Percentiles rank a stretch among this genome's conserved stretches.
phyloP scores from a whole-genome alignment of 306 rosid genomes.

The Potentilla sterilis region DNA sequence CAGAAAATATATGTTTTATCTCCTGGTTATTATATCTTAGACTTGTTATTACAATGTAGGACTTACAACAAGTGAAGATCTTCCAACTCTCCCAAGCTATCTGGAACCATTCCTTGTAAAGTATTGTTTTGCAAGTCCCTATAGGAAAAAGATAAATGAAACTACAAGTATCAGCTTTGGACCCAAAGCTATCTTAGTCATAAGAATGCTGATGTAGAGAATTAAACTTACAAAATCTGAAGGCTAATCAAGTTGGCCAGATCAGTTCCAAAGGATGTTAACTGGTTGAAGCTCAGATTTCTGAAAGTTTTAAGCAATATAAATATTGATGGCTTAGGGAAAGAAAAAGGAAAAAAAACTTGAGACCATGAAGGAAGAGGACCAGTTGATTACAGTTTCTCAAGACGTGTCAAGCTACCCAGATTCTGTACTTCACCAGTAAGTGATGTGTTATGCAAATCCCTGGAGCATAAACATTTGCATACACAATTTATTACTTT shows the following conservation, averaged over 20 bases:
- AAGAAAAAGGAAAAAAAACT: neutral
- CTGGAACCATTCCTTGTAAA: constrained; percentile 72
- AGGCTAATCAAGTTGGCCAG: constrained; percentile 68
- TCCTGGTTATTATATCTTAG: neutral
- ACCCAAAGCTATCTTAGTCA: neutral
- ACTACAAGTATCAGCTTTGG: constrained; percentile 16
- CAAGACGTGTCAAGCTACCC: constrained; percentile 72
- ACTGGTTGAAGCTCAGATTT: constrained; percentile 81
- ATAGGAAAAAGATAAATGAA: neutral
- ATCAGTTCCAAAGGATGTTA: constrained; percentile 69
- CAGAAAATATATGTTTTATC: constrained; percentile 1
- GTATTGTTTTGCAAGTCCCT: constrained; percentile 86
- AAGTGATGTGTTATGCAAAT: constrained; percentile 84
- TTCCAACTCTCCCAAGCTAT: constrained; percentile 79
- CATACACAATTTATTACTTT: neutral
- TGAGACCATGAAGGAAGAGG: constrained; percentile 15
- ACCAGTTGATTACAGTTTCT: constrained; percentile 58
- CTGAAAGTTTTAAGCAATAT: constrained; percentile 46
- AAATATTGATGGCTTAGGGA: neutral
- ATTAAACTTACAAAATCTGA: constrained; percentile 61
- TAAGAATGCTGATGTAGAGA: neutral
- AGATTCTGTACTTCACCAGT: constrained; percentile 71
- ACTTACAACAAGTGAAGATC: constrained; percentile 79
- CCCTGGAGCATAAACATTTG: constrained; percentile 50
- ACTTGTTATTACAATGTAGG: constrained; percentile 1